Evolutionary conservation across 441 rosid species (phyloP), one percentile per base, ranked within the genome.

Genomic region (Hura crepitans): DNA sequence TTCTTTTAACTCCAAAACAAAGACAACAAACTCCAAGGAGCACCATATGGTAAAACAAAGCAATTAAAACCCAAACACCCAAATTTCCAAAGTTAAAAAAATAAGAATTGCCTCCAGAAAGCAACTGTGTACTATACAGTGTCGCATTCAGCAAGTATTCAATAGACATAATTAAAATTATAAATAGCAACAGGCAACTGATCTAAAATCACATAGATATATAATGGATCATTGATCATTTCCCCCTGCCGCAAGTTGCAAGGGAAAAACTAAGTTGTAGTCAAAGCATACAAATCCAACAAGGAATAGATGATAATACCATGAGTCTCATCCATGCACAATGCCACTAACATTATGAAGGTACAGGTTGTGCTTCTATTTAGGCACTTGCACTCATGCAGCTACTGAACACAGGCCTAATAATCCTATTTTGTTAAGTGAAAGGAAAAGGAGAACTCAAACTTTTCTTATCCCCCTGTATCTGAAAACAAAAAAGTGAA

Each of bases 251-350:
- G 42, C 42, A 37, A 37, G 42, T 37, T 37, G 42, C 42, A 5
- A 23, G 23, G 9, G n/a, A 18, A 33, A n/a, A 49, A 50, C n/a
- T 17, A 43, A 58, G 10, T 31, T n/a, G 43, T 37, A 51, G 8
- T 37, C 31, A 31, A 71, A 31, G 37, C 37, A 46, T 22, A n/a
- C 49, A 63, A 65, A 51, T 45, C 22, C 68, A 30, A 63, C 45
- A 50, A 57, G 42, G 25, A 51, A 45, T n/a, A 30, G 56, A 18
- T 20, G 53, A 1, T 37, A 10, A 13, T 37, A 61, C 70, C 18
- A 54, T 20, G 10, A 49, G 35, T 47, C 66, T 1, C 2, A 59
- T 23, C 6, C 12, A 27, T 35, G 65, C 23, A 23, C 23, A n/a
- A 61, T 9, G 17, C 47, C 27, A 61, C 14, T 20, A 7, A 22